Conservation (phyloP, 129 eudicot species). For the Arctium minus region DNA sequence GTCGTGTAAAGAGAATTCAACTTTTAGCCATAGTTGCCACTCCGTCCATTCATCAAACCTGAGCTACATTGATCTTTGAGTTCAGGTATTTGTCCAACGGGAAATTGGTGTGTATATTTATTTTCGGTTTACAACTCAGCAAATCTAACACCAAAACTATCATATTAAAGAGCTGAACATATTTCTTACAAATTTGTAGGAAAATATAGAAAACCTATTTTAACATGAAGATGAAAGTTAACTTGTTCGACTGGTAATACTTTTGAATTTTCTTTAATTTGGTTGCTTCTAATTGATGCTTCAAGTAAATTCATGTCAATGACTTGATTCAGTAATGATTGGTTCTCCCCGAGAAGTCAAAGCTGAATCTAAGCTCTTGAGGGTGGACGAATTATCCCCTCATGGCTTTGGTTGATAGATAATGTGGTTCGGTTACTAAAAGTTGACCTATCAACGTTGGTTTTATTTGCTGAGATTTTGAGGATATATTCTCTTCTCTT, state of each 20-base stretch:
- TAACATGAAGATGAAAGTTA: not conserved
- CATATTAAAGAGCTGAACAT: not conserved
- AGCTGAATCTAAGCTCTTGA: not conserved
- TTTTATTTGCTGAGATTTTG: not conserved
- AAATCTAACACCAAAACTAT: not conserved
- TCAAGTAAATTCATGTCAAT: not conserved
- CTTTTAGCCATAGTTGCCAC: not conserved
- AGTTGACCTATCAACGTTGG: not conserved
- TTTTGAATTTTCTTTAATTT: not conserved
- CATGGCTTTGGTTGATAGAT: not conserved
- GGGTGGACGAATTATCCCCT: not conserved
- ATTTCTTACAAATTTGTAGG: not conserved
- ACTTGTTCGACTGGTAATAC: not conserved
- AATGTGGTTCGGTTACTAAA: not conserved
- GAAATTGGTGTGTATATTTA: not conserved
- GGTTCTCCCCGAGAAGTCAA: not conserved
- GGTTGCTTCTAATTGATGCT: not conserved
- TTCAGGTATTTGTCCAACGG: not conserved
- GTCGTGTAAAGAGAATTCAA: not conserved
- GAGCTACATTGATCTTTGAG: slow-evolving; percentile 12
- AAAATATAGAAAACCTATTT: not conserved
- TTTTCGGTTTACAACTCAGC: not conserved
- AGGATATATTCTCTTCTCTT: not conserved
- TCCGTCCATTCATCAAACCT: not conserved
- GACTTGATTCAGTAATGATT: not conserved